Percentiles rank a stretch among this genome's conserved stretches.
Conservation (phyloP, 2,329 filamentous ascomycete species). For the Aspergillus arachidicola region DNA sequence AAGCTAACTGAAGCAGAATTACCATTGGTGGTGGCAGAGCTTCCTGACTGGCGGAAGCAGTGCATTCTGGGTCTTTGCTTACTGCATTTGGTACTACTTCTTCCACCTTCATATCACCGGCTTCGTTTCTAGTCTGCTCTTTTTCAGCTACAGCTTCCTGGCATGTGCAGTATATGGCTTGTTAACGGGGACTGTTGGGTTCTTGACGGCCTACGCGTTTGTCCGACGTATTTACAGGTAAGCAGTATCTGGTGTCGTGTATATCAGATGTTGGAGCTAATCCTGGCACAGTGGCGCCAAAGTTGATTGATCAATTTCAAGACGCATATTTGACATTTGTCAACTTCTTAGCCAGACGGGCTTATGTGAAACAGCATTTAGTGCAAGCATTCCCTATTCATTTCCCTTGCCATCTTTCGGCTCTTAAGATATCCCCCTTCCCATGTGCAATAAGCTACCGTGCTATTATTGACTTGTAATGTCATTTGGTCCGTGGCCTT, state of each 20-base stretch:
- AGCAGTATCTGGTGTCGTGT: conserved; percentile 42
- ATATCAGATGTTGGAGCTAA: conserved; percentile 5
- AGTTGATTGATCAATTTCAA: conserved; percentile 29
- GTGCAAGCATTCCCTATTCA: background rate
- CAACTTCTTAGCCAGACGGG: background rate
- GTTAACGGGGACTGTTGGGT: conserved; percentile 80
- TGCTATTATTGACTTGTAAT: background rate
- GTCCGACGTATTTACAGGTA: conserved; percentile 80
- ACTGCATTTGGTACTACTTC: conserved; percentile 82
- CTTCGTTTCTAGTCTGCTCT: conserved; percentile 76
- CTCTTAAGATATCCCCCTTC: background rate
- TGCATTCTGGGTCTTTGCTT: conserved; percentile 78
- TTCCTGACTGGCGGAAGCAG: conserved; percentile 78
- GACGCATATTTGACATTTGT: background rate
- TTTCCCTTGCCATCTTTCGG: background rate
- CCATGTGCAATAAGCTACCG: background rate
- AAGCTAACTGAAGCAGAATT: conserved; percentile 56
- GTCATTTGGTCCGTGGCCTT: background rate
- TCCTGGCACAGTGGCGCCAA: conserved; percentile 33
- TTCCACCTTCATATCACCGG: conserved; percentile 79
- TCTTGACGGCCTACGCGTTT: conserved; percentile 81
- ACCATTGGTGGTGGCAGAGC: conserved; percentile 91
- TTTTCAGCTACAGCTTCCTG: conserved; percentile 83
- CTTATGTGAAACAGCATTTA: conserved; percentile 1
- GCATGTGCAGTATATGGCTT: conserved; percentile 81